phyloP scores from a whole-genome alignment of 2,329 filamentous ascomycete species.

The Hysterium pulicare region DNA sequence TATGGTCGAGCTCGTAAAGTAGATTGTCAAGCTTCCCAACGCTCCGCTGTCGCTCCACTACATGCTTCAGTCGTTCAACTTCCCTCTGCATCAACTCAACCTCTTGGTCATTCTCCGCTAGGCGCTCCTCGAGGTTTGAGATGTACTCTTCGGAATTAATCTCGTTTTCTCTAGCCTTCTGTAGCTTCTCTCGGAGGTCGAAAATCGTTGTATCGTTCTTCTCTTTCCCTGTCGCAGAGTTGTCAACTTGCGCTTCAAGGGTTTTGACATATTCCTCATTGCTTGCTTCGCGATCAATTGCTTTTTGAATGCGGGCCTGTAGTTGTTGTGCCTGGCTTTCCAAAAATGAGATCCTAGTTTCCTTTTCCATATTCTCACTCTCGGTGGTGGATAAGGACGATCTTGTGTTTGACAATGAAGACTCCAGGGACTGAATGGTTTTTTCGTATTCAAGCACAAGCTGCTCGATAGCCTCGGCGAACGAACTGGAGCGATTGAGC shows the following conservation, averaged over 20 bases:
- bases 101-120: conserved; percentile 95
- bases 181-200: conserved; percentile 87
- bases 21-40: conserved; percentile 92
- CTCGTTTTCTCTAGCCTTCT: conserved; percentile 85
- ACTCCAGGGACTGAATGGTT: conserved; percentile 91
- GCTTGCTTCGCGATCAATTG: conserved; percentile 84
- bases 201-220: conserved; percentile 81
- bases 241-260: conserved; percentile 84
- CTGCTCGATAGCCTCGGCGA: conserved; percentile 92
- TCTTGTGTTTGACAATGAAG: conserved; percentile 84
- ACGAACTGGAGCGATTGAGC: conserved; percentile 90
- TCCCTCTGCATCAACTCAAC: conserved; percentile 96
- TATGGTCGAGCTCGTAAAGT: conserved; percentile 80
- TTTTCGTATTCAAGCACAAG: conserved; percentile 98
- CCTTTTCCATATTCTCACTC: conserved; percentile 82
- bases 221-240: conserved; percentile 86
- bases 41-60: conserved; percentile 91
- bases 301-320: conserved; percentile 84
- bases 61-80: conserved; percentile 88
- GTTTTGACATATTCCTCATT: conserved; percentile 93
- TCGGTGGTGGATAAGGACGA: conserved; percentile 80
- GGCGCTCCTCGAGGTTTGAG: conserved; percentile 87
- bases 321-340: conserved; percentile 91
- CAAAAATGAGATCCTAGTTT: conserved; percentile 87
- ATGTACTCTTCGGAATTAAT: conserved; percentile 93